Percentiles rank a stretch among this genome's conserved stretches.
These are phyloP conservation scores for Candida neerlandica DNA, from an alignment of 1,139 yeast genomes.

Conservation along the genomic window DNA sequence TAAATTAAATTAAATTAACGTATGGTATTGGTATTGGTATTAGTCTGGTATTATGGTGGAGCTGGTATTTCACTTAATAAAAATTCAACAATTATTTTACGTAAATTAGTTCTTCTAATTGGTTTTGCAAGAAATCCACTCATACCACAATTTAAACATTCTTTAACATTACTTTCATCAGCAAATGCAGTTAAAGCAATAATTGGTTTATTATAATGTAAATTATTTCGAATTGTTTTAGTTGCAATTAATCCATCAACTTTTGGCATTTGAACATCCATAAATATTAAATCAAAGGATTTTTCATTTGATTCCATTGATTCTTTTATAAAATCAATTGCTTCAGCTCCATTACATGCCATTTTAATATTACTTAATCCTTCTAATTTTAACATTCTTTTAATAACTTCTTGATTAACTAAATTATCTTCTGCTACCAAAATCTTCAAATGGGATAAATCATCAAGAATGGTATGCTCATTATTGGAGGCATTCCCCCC, in stretches of 20 bases:
- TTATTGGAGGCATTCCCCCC: background rate
- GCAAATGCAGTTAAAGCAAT: slow-evolving; percentile 95
- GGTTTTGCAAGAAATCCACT: slow-evolving; percentile 88
- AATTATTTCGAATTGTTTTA: slow-evolving; percentile 62
- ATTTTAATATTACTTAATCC: slow-evolving; percentile 70
- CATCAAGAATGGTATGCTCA: slow-evolving; percentile 27
- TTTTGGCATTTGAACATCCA: slow-evolving; percentile 98
- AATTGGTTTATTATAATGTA: slow-evolving; percentile 71
- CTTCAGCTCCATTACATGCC: slow-evolving; percentile 92
- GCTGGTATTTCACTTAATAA: slow-evolving; percentile 22
- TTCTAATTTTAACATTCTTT: slow-evolving; percentile 78
- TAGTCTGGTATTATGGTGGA: too few relatives aligned
- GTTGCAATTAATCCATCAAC: slow-evolving; percentile 89
- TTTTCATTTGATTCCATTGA: slow-evolving; percentile 43
- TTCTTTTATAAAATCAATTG: slow-evolving; percentile 63
- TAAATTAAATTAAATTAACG: too few relatives aligned
- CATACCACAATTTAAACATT: slow-evolving; percentile 83
- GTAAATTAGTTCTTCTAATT: slow-evolving; percentile 67
- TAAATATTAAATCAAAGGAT: slow-evolving; percentile 72
- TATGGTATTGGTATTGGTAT: too few relatives aligned
- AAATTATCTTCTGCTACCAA: slow-evolving; percentile 94
- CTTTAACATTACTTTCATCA: slow-evolving; percentile 79
- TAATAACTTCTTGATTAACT: slow-evolving; percentile 89
- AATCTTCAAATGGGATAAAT: slow-evolving; percentile 50
- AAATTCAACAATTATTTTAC: slow-evolving; percentile 51